Evolutionary conservation across 192 early-diverging fungal species (phyloP).

Genomic region (Coemansia sp.): DNA sequence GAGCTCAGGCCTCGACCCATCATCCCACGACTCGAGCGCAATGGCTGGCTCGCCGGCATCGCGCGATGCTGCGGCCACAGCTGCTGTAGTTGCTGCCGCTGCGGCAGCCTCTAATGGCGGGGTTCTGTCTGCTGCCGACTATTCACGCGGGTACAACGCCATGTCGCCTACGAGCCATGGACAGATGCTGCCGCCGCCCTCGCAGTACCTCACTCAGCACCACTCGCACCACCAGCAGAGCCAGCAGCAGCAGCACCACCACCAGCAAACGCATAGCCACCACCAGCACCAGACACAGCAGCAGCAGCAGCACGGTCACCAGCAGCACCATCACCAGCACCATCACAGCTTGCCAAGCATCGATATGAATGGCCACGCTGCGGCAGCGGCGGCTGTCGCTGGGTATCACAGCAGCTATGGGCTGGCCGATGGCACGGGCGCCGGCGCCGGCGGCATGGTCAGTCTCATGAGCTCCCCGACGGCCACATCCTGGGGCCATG

Average conservation of each 20-base stretch:
- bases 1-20: constrained; percentile 19
- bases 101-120: constrained; percentile 24
- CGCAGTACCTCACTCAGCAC: constrained; percentile 36
- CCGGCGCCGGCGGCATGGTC: constrained; percentile 35
- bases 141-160: constrained; percentile 44
- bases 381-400: constrained; percentile 30
- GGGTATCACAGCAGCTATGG: constrained; percentile 55
- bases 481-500: constrained; percentile 43
- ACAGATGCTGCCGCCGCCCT: constrained; percentile 49
- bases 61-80: constrained; percentile 43
- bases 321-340: constrained; percentile 28
- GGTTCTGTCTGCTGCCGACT: constrained; percentile 33
- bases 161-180: constrained; percentile 40
- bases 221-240: constrained; percentile 23
- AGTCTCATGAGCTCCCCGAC: constrained; percentile 44
- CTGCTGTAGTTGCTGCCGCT: constrained; percentile 31
- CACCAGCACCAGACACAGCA: constrained; percentile 12
- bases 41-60: constrained; percentile 32
- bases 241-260: constrained; percentile 6
- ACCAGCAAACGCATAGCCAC: constrained; percentile 2
- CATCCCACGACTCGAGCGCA: constrained; percentile 17
- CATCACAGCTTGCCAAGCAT: constrained; percentile 52
- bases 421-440: constrained; percentile 42
- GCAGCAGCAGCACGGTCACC: constrained; percentile 17
- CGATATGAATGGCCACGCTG: constrained; percentile 49